phyloP scores from a whole-genome alignment of 495 filamentous ascomycete species.

The Penicillium ochrochloron region DNA sequence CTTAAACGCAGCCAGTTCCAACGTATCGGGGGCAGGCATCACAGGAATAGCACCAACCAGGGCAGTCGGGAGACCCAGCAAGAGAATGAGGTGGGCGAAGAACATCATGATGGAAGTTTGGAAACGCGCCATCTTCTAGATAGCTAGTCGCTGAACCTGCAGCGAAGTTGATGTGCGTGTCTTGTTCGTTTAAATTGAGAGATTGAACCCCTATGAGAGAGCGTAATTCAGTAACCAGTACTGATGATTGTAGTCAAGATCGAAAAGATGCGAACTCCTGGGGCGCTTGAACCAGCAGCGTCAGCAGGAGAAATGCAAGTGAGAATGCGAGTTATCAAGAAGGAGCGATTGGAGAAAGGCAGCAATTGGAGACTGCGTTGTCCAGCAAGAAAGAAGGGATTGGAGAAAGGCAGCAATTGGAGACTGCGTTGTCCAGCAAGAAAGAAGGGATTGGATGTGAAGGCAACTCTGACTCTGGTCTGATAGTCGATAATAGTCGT shows the following conservation, averaged over 20 bases:
- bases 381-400: conserved; percentile 15
- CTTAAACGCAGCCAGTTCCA: conserved; percentile 22
- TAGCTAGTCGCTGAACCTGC: conserved; percentile 41
- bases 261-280: neutral
- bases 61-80: conserved; percentile 43
- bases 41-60: conserved; percentile 50
- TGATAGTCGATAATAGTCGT: conserved; percentile 6
- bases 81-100: conserved; percentile 42
- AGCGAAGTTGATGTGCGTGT: conserved; percentile 23
- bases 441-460: conserved; percentile 22
- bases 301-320: conserved; percentile 12
- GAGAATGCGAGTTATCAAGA: neutral
- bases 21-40: conserved; percentile 22
- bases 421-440: conserved; percentile 6
- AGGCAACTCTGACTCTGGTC: conserved; percentile 19
- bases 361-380: conserved; percentile 6
- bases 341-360: conserved; percentile 10
- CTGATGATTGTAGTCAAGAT: conserved; percentile 23
- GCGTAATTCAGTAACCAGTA: conserved; percentile 42
- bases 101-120: conserved; percentile 38
- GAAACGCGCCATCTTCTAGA: conserved; percentile 37
- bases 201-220: conserved; percentile 14
- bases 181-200: neutral
- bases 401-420: conserved; percentile 1
- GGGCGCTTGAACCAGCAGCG: conserved; percentile 25